Percentiles rank a stretch among this genome's conserved stretches.
Evolutionary conservation across 805 yeast genomes (phyloP).

Genomic region (Pichia gijzeniarum): DNA sequence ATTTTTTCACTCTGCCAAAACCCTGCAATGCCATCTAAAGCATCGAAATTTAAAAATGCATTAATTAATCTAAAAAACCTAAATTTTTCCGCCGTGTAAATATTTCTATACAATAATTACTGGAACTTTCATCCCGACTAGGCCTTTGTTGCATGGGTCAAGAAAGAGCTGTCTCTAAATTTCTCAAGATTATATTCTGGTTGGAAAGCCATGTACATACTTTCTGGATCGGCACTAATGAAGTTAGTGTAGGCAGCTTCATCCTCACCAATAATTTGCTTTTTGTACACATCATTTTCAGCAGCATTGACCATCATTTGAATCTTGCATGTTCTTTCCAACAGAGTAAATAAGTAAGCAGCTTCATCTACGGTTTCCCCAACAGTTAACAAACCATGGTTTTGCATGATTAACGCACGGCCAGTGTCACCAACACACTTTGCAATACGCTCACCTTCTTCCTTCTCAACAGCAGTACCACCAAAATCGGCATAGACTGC

Average conservation of each 20-base stretch:
- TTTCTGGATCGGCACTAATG: slow-evolving; percentile 57
- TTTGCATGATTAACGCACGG: slow-evolving; percentile 51
- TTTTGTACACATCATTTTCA: slow-evolving; percentile 34
- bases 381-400: slow-evolving; percentile 68
- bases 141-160: not conserved
- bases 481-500: slow-evolving; percentile 65
- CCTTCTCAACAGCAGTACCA: slow-evolving; percentile 65
- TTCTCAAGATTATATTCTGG: slow-evolving; percentile 53
- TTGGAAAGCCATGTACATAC: slow-evolving; percentile 68
- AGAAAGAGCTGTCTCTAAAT: slow-evolving; percentile 6
- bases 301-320: slow-evolving; percentile 13
- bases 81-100: too few species aligned
- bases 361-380: slow-evolving; percentile 73
- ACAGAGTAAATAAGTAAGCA: slow-evolving; percentile 21
- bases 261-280: slow-evolving; percentile 45
- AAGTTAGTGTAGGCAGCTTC: slow-evolving; percentile 63
- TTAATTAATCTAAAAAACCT: too few species aligned
- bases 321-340: slow-evolving; percentile 3
- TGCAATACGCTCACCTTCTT: slow-evolving; percentile 60
- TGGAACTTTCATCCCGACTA: too few species aligned
- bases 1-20: too few species aligned
- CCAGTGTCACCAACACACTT: slow-evolving; percentile 52
- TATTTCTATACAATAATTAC: too few species aligned
- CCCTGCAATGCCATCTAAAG: too few species aligned
- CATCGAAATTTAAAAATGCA: too few species aligned